A percentile compares a stretch with the other conserved stretches of the same genome.
These are phyloP conservation scores for Ogataea zsoltii DNA, from an alignment of 805 yeast genomes.

Conservation along the genomic window DNA sequence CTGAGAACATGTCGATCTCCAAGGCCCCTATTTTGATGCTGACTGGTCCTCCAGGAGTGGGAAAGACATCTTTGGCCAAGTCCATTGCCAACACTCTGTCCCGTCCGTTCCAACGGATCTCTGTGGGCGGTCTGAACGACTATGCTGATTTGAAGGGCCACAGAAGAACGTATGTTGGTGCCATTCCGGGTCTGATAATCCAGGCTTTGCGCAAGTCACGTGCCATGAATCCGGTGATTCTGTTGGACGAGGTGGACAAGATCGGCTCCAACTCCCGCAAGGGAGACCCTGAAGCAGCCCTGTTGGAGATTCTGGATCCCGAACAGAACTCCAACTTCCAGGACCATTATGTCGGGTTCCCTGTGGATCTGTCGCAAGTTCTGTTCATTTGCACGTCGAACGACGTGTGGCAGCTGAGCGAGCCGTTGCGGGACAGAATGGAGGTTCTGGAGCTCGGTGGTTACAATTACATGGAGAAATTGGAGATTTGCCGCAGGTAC, in stretches of 20 bases:
- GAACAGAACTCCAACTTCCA: constrained; percentile 77
- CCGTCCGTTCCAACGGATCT: constrained; percentile 73
- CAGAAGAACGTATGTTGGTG: constrained; percentile 87
- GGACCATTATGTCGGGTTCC: constrained; percentile 85
- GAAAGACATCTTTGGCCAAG: constrained; percentile 84
- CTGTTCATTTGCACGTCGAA: constrained; percentile 87
- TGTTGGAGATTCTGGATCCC: constrained; percentile 86
- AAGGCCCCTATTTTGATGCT: constrained; percentile 74
- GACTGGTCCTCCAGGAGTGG: constrained; percentile 94
- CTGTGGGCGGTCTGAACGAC: constrained; percentile 85
- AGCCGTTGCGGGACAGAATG: constrained; percentile 81
- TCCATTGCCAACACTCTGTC: constrained; percentile 76
- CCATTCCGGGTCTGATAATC: constrained; percentile 83
- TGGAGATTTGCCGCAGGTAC: constrained; percentile 65
- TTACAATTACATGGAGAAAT: constrained; percentile 76
- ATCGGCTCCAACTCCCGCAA: constrained; percentile 27
- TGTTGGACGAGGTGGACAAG: constrained; percentile 86
- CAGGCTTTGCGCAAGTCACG: constrained; percentile 76
- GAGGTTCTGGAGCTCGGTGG: constrained; percentile 80
- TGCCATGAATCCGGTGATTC: constrained; percentile 78
- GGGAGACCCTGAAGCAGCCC: constrained; percentile 90
- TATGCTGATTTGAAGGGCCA: constrained; percentile 91
- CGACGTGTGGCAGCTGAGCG: constrained; percentile 65
- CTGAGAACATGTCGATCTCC: constrained; percentile 1
- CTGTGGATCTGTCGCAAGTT: constrained; percentile 79